Evolutionary conservation across 2,329 filamentous ascomycete species (phyloP).

Genomic region (Aspergillus vadensis): DNA sequence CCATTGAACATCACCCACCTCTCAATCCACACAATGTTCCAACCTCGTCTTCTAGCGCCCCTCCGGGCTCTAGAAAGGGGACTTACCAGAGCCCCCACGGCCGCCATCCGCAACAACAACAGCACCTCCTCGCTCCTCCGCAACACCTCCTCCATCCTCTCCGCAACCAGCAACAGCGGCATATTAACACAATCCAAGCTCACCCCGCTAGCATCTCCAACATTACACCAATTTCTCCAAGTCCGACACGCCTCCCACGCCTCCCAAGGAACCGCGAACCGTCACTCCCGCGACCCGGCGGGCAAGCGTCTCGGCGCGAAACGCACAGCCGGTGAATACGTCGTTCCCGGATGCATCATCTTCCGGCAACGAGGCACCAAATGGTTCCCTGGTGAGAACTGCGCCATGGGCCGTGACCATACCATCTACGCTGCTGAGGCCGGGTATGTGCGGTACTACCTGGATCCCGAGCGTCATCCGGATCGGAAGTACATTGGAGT

Average conservation of each 20-base stretch:
- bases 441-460: slow-evolving; percentile 97
- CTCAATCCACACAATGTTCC: slow-evolving; percentile 37
- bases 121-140: slow-evolving; percentile 25
- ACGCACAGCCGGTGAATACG: slow-evolving; percentile 87
- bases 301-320: slow-evolving; percentile 94
- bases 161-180: slow-evolving; percentile 12
- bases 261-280: slow-evolving; percentile 67
- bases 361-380: slow-evolving; percentile 93
- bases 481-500: slow-evolving; percentile 94
- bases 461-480: slow-evolving; percentile 78
- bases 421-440: slow-evolving; percentile 84
- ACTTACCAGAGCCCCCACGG: slow-evolving; percentile 30
- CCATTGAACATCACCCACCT: slow-evolving; percentile 14
- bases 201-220: slow-evolving; percentile 31
- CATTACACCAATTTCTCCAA: slow-evolving; percentile 46
- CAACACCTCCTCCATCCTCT: slow-evolving; percentile 26
- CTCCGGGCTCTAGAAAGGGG: slow-evolving; percentile 42
- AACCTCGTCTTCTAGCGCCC: slow-evolving; percentile 45
- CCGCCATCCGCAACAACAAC: slow-evolving; percentile 23
- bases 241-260: slow-evolving; percentile 66
- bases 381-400: slow-evolving; percentile 96
- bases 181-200: slow-evolving; percentile 12
- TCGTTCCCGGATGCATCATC: slow-evolving; percentile 95
- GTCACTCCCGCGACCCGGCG: slow-evolving; percentile 65
- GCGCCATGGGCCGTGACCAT: slow-evolving; percentile 91